Evolutionary conservation across 2,329 filamentous ascomycete genomes (phyloP).

Genomic region (Aspergillus sp.): DNA sequence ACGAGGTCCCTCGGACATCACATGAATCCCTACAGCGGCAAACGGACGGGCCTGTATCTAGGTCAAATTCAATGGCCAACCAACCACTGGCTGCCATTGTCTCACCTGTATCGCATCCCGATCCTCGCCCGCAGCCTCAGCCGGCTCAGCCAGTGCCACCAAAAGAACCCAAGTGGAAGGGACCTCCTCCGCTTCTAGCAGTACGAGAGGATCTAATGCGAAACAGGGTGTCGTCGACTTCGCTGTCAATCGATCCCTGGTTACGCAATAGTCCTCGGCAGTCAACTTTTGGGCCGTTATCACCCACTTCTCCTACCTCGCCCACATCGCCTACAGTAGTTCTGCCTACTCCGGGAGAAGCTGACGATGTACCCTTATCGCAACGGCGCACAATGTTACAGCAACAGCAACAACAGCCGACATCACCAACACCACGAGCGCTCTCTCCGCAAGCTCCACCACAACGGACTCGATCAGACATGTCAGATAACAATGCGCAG

Average conservation of each 20-base stretch:
- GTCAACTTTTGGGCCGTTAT: constrained; percentile 14
- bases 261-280: constrained; percentile 21
- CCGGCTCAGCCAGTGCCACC: constrained; percentile 1
- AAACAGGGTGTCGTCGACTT: constrained; percentile 31
- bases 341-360: constrained; percentile 27
- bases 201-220: constrained; percentile 49
- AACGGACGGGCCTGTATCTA: neutral
- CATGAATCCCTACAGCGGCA: constrained; percentile 6
- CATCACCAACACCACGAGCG: neutral
- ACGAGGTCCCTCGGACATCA: constrained; percentile 12
- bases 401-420: constrained; percentile 42
- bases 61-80: neutral
- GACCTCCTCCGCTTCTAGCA: constrained; percentile 45
- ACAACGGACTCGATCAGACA: constrained; percentile 9
- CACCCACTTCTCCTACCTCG: neutral
- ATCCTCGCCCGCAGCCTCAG: constrained; percentile 1
- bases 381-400: constrained; percentile 57
- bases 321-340: constrained; percentile 11
- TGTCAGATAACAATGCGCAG: constrained; percentile 30
- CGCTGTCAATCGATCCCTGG: constrained; percentile 27
- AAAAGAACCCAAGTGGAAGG: constrained; percentile 16
- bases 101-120: constrained; percentile 1
- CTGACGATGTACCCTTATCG: constrained; percentile 66
- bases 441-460: constrained; percentile 41
- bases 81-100: neutral